Evolutionary conservation across 2,329 filamentous ascomycete species (phyloP), one percentile per base, ranked within the genome.

Genomic region (Stemphylium beticola): DNA sequence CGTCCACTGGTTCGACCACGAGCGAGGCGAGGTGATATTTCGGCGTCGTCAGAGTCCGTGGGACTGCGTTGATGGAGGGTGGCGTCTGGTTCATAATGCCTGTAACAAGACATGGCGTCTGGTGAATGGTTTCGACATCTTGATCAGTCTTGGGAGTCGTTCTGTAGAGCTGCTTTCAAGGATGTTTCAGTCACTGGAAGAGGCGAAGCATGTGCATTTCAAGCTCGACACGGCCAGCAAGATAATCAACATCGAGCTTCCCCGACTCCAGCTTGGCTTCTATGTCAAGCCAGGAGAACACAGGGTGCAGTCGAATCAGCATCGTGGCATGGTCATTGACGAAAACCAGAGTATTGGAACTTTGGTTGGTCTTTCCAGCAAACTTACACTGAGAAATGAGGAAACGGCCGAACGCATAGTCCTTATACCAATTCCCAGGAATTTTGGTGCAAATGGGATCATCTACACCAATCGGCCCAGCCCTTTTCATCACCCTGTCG

Each of bases 391-490:
- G 51, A 71, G 43, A 29, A 56, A 10, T 10, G 57, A 11, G 20
- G n/a, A 39, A 6, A 56, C 39, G 9, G 37, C 43, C 29, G 52
- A 69, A 2, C 77, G 79, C 2, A 74, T 60, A 0, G 76, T 83
- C 0, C 49, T 57, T 0, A 77, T 83, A 8, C 48, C 64, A 0
- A 57, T 53, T 7, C 56, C 55, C 11, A 24, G 14, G 0, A 20
- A 14, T 12, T 51, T 42, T n/a, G 34, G 12, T 7, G 55, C 70
- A 12, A 51, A 58, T 9, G 12, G 34, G 0, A 32, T 71, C 15
- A 14, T 3, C 1, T 64, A 61, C 38, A 4, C 6, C 1, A 61
- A 43, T 22, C 38, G 15, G 1, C 6, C 18, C 1, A n/a, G 1
- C 11, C 26, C 7, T 8, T 15, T 58, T 24, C 64, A 67, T 38